These are phyloP conservation scores for Termitomyces sp. DNA, from an alignment of 768 basidiomycete species.

Conservation along the genomic window DNA sequence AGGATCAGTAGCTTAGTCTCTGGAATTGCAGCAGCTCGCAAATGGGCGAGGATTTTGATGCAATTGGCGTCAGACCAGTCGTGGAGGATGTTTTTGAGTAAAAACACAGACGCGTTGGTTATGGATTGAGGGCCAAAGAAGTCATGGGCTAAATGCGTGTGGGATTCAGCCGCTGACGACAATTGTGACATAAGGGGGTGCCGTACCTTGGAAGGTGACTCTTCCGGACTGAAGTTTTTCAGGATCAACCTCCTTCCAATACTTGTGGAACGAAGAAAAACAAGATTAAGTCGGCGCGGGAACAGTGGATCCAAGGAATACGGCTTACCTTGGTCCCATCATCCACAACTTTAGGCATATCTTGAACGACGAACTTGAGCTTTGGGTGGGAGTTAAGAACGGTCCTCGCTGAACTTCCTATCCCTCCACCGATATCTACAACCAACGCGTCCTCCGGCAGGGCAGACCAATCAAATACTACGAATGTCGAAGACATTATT, in stretches of 20 bases:
- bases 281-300: background rate
- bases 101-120: conserved; percentile 43
- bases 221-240: conserved; percentile 23
- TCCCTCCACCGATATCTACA: conserved; percentile 66
- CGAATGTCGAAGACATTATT: background rate
- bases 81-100: conserved; percentile 57
- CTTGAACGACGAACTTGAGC: conserved; percentile 53
- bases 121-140: conserved; percentile 39
- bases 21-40: conserved; percentile 31
- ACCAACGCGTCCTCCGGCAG: conserved; percentile 45
- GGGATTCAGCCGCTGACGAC: background rate
- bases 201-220: conserved; percentile 24
- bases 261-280: background rate
- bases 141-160: conserved; percentile 21
- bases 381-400: conserved; percentile 1
- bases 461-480: conserved; percentile 55
- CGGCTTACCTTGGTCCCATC: background rate
- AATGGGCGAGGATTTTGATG: conserved; percentile 31
- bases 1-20: conserved; percentile 37
- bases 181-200: no score
- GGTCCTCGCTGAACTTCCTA: conserved; percentile 36
- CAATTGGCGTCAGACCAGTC: conserved; percentile 56
- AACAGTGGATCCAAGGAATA: background rate
- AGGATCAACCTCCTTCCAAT: conserved; percentile 19
- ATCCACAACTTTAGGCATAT: conserved; percentile 32